These are phyloP conservation scores for Aureobasidium musti DNA, from an alignment of 2,329 filamentous ascomycete genomes.

Conservation along the genomic window DNA sequence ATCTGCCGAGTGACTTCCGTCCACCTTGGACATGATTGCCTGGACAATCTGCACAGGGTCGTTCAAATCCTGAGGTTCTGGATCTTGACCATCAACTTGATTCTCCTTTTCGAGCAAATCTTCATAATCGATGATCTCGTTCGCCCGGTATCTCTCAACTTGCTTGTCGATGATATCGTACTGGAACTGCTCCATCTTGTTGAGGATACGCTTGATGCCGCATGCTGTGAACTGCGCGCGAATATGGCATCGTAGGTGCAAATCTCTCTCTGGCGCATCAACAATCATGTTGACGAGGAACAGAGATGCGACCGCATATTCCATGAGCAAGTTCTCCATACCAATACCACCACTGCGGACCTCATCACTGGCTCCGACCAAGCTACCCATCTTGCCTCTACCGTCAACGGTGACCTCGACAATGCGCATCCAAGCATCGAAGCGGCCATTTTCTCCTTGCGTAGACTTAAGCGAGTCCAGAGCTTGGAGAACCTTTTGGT, in stretches of 20 bases:
- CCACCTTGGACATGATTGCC: conserved; percentile 81
- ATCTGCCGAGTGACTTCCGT: conserved; percentile 83
- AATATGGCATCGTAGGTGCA: conserved; percentile 91
- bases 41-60: conserved; percentile 93
- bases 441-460: conserved; percentile 88
- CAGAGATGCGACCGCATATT: conserved; percentile 93
- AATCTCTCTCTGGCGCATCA: conserved; percentile 82
- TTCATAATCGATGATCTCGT: conserved; percentile 98
- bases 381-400: conserved; percentile 96
- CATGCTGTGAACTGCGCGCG: conserved; percentile 94
- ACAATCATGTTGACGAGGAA: conserved; percentile 97
- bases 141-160: conserved; percentile 86
- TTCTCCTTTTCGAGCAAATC: conserved; percentile 91
- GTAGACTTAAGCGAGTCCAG: conserved; percentile 88
- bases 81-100: conserved; percentile 82
- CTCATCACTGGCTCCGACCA: conserved; percentile 95
- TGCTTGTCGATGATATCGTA: conserved; percentile 99
- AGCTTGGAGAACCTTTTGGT: conserved; percentile 89
- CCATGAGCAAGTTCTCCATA: conserved; percentile 98
- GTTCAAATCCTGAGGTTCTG: conserved; percentile 85
- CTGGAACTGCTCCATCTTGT: conserved; percentile 97
- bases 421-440: conserved; percentile 98
- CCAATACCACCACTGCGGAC: conserved; percentile 93
- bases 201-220: conserved; percentile 89
- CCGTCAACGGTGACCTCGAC: conserved; percentile 97